These are phyloP conservation scores for Blastocystis sp. DNA, from an alignment of 352 stramenopile species.

Conservation along the genomic window DNA sequence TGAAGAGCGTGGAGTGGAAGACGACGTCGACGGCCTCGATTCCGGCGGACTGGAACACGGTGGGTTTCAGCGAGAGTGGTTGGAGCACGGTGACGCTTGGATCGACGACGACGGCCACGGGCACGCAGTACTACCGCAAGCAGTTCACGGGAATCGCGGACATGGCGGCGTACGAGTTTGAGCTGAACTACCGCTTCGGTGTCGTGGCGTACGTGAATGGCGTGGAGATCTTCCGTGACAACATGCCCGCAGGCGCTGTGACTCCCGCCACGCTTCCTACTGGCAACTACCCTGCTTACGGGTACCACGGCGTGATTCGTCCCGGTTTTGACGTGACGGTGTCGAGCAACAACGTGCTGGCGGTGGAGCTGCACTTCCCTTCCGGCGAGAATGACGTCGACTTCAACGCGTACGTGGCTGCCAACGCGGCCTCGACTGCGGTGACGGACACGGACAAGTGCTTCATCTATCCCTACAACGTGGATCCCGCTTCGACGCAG, in stretches of 20 bases:
- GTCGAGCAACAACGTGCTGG: slow-evolving; percentile 10
- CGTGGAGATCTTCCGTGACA: slow-evolving; percentile 24
- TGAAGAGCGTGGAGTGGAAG: neutral
- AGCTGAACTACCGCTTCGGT: neutral
- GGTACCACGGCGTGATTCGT: slow-evolving; percentile 1
- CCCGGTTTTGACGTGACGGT: neutral
- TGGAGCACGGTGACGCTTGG: neutral
- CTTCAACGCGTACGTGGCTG: neutral
- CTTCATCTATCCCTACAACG: slow-evolving; percentile 1
- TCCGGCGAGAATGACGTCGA: neutral
- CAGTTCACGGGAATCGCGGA: slow-evolving; percentile 19
- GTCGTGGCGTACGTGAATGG: slow-evolving; percentile 42
- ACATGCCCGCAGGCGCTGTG: neutral
- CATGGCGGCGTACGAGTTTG: slow-evolving; percentile 25
- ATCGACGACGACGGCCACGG: neutral
- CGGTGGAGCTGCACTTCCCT: slow-evolving; percentile 23
- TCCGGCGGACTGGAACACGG: too few relatives aligned
- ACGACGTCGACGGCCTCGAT: too few relatives aligned
- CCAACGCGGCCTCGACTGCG: neutral
- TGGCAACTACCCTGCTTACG: neutral
- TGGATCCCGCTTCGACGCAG: too few relatives aligned
- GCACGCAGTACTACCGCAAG: slow-evolving; percentile 31
- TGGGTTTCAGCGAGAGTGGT: neutral
- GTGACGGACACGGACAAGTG: slow-evolving; percentile 8
- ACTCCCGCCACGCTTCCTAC: neutral